These are phyloP conservation scores for Parachlorella kessleri DNA, from an alignment of 139 green algal genomes.

Conservation along the genomic window DNA sequence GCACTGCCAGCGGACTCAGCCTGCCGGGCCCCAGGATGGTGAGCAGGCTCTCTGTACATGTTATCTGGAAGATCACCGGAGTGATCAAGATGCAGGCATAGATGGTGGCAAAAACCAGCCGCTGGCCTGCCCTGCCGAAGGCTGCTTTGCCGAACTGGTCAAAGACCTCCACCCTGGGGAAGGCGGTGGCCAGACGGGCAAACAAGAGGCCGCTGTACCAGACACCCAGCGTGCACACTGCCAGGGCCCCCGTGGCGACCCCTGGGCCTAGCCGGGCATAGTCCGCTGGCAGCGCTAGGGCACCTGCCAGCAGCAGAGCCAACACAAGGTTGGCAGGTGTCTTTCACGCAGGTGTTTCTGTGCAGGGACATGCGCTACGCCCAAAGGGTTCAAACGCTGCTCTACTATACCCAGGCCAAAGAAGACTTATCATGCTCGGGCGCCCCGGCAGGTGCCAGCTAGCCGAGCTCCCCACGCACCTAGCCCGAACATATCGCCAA, in stretches of 20 bases:
- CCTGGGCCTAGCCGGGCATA: not conserved
- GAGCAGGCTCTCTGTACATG: not conserved
- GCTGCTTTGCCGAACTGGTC: not conserved
- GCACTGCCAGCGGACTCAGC: constrained; percentile 10
- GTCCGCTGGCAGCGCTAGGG: not conserved
- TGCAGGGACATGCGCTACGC: too few species aligned
- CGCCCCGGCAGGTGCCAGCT: too few species aligned
- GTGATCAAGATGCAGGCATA: not conserved
- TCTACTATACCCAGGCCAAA: too few species aligned
- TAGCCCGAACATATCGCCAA: not conserved
- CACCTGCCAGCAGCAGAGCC: too few species aligned
- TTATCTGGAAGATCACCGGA: constrained; percentile 6
- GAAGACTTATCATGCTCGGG: too few species aligned
- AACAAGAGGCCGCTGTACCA: not conserved
- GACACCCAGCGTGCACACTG: not conserved
- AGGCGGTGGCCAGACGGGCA: not conserved
- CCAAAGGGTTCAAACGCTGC: too few species aligned
- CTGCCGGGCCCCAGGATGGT: not conserved
- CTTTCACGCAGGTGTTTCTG: too few species aligned
- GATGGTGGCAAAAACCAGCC: not conserved
- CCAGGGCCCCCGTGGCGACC: not conserved
- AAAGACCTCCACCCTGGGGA: not conserved
- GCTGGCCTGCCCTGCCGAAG: not conserved
- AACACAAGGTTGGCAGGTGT: too few species aligned
- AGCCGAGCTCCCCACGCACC: too few species aligned